A percentile compares a stretch with the other conserved stretches of the same genome.
Conservation (phyloP, 108 stramenopile genomes). For the Seminavis robusta region DNA sequence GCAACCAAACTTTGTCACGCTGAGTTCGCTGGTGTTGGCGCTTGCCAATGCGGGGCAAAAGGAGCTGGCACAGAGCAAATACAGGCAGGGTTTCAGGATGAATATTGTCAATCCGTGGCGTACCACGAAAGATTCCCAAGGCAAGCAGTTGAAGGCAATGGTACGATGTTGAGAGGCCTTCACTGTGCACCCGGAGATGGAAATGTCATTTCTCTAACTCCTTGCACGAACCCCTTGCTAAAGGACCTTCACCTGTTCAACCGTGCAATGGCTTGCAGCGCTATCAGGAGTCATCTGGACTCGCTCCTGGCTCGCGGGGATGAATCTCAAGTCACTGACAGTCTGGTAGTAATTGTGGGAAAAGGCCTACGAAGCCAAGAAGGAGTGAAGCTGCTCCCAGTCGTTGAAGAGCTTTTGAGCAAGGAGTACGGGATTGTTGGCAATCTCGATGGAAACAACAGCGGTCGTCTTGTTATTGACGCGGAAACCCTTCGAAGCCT, state of each 20-base stretch:
- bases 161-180: slow-evolving; percentile 4
- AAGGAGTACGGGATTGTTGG: slow-evolving; percentile 43
- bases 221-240: too few relatives aligned
- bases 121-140: slow-evolving; percentile 8
- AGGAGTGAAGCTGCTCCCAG: slow-evolving; percentile 37
- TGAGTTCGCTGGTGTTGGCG: slow-evolving; percentile 62
- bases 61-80: slow-evolving; percentile 58
- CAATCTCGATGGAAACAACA: slow-evolving; percentile 38
- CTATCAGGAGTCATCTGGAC: slow-evolving; percentile 59
- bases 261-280: slow-evolving; percentile 59
- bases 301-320: slow-evolving; percentile 5
- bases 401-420: slow-evolving; percentile 23
- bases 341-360: slow-evolving; percentile 62
- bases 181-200: not conserved
- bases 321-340: slow-evolving; percentile 8
- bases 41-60: slow-evolving; percentile 62
- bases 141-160: slow-evolving; percentile 17
- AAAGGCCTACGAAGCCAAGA: slow-evolving; percentile 47
- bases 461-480: slow-evolving; percentile 41
- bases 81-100: slow-evolving; percentile 44
- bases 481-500: slow-evolving; percentile 21
- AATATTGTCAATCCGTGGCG: slow-evolving; percentile 46
- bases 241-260: slow-evolving; percentile 70
- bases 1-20: slow-evolving; percentile 58
- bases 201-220: not conserved